Evolutionary conservation across 2,329 filamentous ascomycete genomes (phyloP).

Genomic region (Penicillium sp.): DNA sequence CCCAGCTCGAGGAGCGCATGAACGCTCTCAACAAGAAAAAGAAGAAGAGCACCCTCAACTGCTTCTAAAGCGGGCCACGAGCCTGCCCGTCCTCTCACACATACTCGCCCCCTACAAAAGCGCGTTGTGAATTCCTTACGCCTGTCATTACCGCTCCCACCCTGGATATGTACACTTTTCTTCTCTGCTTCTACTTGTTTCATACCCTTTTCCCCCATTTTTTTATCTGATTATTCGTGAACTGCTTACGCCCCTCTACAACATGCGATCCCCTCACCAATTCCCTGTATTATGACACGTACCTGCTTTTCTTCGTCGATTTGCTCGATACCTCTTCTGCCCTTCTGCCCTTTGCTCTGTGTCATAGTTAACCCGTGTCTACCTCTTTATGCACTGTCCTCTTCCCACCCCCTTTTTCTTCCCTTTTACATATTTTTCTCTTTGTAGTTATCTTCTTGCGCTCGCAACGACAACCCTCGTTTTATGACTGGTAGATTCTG

Average conservation of each 20-base stretch:
- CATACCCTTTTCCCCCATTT: slow-evolving; percentile 13
- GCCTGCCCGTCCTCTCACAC: slow-evolving; percentile 1
- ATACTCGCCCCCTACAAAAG: slow-evolving; percentile 17
- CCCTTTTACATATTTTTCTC: slow-evolving; percentile 17
- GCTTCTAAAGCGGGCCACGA: slow-evolving; percentile 68
- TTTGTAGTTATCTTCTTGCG: slow-evolving; percentile 12
- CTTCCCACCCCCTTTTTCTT: slow-evolving; percentile 8
- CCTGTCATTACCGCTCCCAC: slow-evolving; percentile 17
- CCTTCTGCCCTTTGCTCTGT: slow-evolving; percentile 10
- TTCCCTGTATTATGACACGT: slow-evolving; percentile 29
- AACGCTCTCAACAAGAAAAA: slow-evolving; percentile 89
- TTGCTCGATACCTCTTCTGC: slow-evolving; percentile 27
- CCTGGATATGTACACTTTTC: slow-evolving; percentile 20
- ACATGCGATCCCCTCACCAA: slow-evolving; percentile 1
- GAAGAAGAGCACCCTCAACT: slow-evolving; percentile 93
- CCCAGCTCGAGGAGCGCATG: slow-evolving; percentile 92
- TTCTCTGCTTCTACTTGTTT: slow-evolving; percentile 17
- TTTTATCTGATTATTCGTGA: slow-evolving; percentile 8
- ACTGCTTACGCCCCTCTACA: slow-evolving; percentile 3
- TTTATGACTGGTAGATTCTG: slow-evolving; percentile 26
- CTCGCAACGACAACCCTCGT: slow-evolving; percentile 6
- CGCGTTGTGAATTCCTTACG: slow-evolving; percentile 16
- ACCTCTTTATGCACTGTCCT: slow-evolving; percentile 11
- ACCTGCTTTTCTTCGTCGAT: slow-evolving; percentile 14
- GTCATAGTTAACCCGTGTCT: slow-evolving; percentile 10